phyloP scores from a whole-genome alignment of 1,284 basidiomycete species.

The Sphagnurus paluster region DNA sequence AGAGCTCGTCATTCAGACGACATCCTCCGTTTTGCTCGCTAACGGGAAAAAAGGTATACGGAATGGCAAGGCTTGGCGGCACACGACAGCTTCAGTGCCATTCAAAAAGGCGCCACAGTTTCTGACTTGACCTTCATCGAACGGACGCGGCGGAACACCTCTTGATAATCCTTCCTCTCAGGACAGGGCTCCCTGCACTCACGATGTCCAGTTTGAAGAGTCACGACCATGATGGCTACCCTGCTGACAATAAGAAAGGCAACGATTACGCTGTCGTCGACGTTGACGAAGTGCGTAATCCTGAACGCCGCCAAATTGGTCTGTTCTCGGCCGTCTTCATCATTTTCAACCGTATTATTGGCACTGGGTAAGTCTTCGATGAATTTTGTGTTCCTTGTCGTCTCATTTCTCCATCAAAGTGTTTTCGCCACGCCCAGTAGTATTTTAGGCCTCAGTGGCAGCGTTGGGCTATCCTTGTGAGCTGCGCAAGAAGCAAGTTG shows the following conservation, averaged over 20 bases:
- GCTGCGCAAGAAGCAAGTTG: no score
- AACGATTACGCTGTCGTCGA: not conserved
- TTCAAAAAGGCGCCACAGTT: not conserved
- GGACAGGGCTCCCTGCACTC: not conserved
- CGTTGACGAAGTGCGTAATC: slow-evolving; percentile 4
- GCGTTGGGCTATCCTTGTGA: slow-evolving; percentile 21
- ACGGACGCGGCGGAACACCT: not conserved
- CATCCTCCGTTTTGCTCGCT: slow-evolving; percentile 5
- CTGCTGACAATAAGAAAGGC: not conserved
- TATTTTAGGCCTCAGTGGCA: slow-evolving; percentile 20
- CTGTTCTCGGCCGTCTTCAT: slow-evolving; percentile 37
- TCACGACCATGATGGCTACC: not conserved
- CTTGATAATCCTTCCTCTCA: not conserved
- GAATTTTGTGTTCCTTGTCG: not conserved
- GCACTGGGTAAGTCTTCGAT: slow-evolving; percentile 32
- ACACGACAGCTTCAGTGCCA: not conserved
- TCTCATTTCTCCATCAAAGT: slow-evolving; percentile 7
- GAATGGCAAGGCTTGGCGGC: not conserved
- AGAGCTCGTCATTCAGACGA: slow-evolving; percentile 10
- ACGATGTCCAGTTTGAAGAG: slow-evolving; percentile 7
- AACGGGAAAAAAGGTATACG: not conserved
- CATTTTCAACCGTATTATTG: slow-evolving; percentile 42
- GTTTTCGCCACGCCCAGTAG: slow-evolving; percentile 23
- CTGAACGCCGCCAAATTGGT: slow-evolving; percentile 30
- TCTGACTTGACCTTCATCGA: not conserved